phyloP scores from a whole-genome alignment of 129 eudicot species.

The Ambrosia artemisiifolia region DNA sequence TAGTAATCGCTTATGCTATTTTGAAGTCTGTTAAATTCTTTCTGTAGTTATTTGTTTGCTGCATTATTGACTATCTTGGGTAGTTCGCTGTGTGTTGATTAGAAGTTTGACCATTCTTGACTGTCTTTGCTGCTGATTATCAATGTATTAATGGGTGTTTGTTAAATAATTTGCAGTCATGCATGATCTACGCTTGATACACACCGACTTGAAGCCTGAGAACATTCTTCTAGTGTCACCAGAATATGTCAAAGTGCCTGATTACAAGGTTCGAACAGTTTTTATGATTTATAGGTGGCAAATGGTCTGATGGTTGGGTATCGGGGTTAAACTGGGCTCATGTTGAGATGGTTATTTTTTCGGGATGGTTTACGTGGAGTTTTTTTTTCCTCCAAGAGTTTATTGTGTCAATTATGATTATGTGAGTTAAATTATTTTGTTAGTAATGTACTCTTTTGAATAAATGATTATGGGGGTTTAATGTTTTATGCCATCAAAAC shows the following conservation, averaged over 20 bases:
- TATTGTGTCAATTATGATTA: background rate
- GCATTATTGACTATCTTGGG: background rate
- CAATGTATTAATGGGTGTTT: background rate
- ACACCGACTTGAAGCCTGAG: constrained; percentile 90
- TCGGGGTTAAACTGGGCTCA: background rate
- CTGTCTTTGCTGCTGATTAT: background rate
- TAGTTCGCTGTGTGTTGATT: background rate
- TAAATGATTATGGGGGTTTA: background rate
- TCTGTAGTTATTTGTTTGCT: background rate
- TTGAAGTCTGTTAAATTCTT: background rate
- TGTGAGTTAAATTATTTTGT: background rate
- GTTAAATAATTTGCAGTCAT: constrained; percentile 48
- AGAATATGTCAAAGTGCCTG: constrained; percentile 68
- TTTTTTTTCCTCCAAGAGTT: background rate
- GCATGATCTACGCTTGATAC: constrained; percentile 81
- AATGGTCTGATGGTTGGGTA: background rate
- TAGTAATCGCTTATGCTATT: constrained; percentile 38
- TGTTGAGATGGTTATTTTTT: background rate
- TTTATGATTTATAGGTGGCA: background rate
- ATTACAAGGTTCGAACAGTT: constrained; percentile 52
- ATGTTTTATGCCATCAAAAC: background rate
- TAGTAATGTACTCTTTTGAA: background rate
- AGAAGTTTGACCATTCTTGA: background rate
- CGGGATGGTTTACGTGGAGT: background rate
- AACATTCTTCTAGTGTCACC: constrained; percentile 71